Conservation (phyloP, 257 asterid species). For the Marsdenia floribunda region DNA sequence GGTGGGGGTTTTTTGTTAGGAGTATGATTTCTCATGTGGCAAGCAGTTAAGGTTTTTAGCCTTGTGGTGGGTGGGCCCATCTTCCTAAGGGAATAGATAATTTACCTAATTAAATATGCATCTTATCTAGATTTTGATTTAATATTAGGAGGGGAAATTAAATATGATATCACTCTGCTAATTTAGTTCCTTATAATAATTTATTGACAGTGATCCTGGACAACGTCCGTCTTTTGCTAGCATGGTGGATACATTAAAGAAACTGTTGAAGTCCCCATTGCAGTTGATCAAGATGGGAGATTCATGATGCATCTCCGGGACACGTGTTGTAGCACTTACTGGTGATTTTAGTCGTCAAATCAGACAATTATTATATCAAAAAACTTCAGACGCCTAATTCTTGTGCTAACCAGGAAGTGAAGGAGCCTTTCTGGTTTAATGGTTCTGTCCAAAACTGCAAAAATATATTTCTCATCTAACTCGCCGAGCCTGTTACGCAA, state of each 20-base stretch:
- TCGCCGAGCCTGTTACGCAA: not conserved
- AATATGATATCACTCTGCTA: no score
- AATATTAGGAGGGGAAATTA: not conserved
- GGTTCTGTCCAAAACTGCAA: not conserved
- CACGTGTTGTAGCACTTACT: not conserved
- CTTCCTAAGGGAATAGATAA: not conserved
- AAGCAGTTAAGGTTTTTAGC: not conserved
- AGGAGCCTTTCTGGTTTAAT: not conserved
- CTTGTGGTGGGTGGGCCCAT: not conserved
- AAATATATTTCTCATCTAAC: constrained; percentile 7
- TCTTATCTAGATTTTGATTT: no score
- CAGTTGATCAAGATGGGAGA: constrained; percentile 68
- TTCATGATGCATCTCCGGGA: constrained; percentile 19
- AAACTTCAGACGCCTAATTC: not conserved
- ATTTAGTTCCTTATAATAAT: not conserved
- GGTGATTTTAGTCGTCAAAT: not conserved
- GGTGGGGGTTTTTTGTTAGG: not conserved
- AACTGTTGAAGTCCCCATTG: constrained; percentile 75
- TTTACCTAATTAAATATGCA: not conserved
- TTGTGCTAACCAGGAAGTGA: not conserved
- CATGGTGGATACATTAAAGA: constrained; percentile 71
- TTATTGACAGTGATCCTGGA: constrained; percentile 55
- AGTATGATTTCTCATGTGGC: not conserved
- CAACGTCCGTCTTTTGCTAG: constrained; percentile 61
- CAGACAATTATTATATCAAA: not conserved